These are phyloP conservation scores for Pichia sp. DNA, from an alignment of 1,139 yeast species.

Conservation along the genomic window DNA sequence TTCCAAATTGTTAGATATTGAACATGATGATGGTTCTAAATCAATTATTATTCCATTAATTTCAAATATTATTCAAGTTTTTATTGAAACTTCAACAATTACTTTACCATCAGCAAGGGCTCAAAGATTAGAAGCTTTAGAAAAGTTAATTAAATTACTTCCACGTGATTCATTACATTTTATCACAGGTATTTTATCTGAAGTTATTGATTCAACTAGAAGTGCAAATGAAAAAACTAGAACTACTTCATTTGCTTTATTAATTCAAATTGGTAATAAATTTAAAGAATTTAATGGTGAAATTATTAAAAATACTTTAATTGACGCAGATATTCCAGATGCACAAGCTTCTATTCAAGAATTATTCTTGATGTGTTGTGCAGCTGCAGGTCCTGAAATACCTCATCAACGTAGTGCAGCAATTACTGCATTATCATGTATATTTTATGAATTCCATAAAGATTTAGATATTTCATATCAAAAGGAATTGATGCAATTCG, in stretches of 20 bases:
- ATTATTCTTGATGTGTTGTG: conserved; percentile 88
- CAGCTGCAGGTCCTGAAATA: conserved; percentile 90
- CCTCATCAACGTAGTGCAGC: conserved; percentile 97
- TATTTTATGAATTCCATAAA: conserved; percentile 79
- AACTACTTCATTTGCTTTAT: conserved; percentile 67
- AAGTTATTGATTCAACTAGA: conserved; percentile 86
- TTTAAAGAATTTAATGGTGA: conserved; percentile 62
- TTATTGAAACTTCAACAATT: conserved; percentile 51
- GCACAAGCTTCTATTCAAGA: conserved; percentile 69
- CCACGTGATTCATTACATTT: conserved; percentile 63
- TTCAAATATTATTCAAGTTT: conserved; percentile 52
- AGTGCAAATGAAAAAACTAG: conserved; percentile 91
- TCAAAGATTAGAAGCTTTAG: conserved; percentile 67
- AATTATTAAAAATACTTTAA: conserved; percentile 53
- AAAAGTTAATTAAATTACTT: conserved; percentile 51
- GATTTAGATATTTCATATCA: conserved; percentile 50
- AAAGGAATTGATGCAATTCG: conserved; percentile 76
- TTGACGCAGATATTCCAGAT: conserved; percentile 55
- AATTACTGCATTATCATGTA: conserved; percentile 81
- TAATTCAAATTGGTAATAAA: conserved; percentile 74
- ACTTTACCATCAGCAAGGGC: conserved; percentile 76
- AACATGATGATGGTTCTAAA: conserved; percentile 58
- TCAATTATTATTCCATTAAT: conserved; percentile 46
- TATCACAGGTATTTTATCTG: conserved; percentile 78
- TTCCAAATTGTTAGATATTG: conserved; percentile 48